Base-by-base conservation (phyloP, 2,329 filamentous ascomycete species). In the Exophiala sp. region DNA sequence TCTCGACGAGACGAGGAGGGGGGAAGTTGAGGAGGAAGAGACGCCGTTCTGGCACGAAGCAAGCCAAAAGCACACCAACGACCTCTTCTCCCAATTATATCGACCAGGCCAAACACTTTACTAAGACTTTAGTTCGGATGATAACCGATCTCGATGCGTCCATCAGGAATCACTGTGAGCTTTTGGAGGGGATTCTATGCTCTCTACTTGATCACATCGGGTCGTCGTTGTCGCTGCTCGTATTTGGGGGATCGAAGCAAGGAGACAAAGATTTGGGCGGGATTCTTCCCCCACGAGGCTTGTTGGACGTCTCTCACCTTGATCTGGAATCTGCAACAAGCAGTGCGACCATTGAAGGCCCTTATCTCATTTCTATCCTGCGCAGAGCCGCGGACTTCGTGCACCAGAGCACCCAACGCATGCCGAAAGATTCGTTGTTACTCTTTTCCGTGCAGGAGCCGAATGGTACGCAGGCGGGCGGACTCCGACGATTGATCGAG, bases 321-420 rank as follows among this genome's bases (percentile, higher is more conserved):
- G 48, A 60, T 16, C 13, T 30, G 1, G 59, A 60, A 3, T 34
- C 57, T 18, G 62, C 63, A 4, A 48, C 65, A 2, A 43, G 49
- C 8, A 60, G 61, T 8, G 64, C 61, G 7, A 58, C 65, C 27
- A 38, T 63, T 7, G 69, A 72, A 59, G 64, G 65, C 1, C 64
- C 57, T 18, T 60, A 66, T 55, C 60, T 73, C 1, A 54, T 72
- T 5, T 63, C 53, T 50, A 58, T 70, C 19, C 41, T 73, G 8
- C 62, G 67, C 23, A 64, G 60, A 43, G 55, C 60, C 0, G 35
- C 67, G 19, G 52, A 57, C 2, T 53, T 64, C n/a, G 43, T 68
- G 22, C 48, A 62, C 21, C 43, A 24, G 27, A 46, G 39, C 6
- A 45, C 38, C 16, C 49, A 47, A 34, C 3, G 22, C 9, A 55